Conservation (phyloP, 1,284 basidiomycete species). For the Trametes versicolor region DNA sequence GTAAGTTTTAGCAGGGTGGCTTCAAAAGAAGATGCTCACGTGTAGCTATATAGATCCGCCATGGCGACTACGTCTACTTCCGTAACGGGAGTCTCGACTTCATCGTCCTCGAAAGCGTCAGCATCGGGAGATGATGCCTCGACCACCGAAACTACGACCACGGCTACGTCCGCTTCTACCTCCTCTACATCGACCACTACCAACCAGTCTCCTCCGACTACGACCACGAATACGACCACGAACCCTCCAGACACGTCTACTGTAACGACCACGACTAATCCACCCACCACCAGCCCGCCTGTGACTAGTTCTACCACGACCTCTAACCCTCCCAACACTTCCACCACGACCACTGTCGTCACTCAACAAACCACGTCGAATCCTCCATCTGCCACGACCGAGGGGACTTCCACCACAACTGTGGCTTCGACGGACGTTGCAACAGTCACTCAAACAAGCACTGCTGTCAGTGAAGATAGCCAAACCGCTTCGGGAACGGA, state of each 20-base stretch:
- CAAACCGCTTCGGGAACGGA: not conserved
- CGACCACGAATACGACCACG: conserved; percentile 26
- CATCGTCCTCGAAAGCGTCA: not conserved
- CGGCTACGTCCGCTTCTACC: conserved; percentile 16
- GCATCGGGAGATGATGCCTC: not conserved
- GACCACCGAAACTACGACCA: conserved; percentile 24
- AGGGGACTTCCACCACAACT: not conserved
- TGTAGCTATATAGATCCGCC: conserved; percentile 2
- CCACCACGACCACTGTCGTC: conserved; percentile 8
- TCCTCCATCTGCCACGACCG: not conserved
- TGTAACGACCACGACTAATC: conserved; percentile 26
- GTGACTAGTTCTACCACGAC: conserved; percentile 20
- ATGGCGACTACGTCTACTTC: conserved; percentile 6
- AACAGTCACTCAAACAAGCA: conserved; percentile 5
- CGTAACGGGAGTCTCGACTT: not conserved
- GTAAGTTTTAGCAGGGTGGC: conserved; percentile 3
- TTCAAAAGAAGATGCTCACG: not conserved
- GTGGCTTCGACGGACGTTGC: not conserved
- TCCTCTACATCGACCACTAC: conserved; percentile 26
- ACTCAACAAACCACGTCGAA: not conserved
- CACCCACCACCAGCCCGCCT: conserved; percentile 15
- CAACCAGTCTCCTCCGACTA: conserved; percentile 26
- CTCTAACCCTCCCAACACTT: conserved; percentile 19
- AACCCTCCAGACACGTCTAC: conserved; percentile 16
- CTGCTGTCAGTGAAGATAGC: not conserved